A percentile compares a stretch with the other conserved stretches of the same genome.
phyloP scores from a whole-genome alignment of 495 filamentous ascomycete species.

The Trichoderma parareesei region DNA sequence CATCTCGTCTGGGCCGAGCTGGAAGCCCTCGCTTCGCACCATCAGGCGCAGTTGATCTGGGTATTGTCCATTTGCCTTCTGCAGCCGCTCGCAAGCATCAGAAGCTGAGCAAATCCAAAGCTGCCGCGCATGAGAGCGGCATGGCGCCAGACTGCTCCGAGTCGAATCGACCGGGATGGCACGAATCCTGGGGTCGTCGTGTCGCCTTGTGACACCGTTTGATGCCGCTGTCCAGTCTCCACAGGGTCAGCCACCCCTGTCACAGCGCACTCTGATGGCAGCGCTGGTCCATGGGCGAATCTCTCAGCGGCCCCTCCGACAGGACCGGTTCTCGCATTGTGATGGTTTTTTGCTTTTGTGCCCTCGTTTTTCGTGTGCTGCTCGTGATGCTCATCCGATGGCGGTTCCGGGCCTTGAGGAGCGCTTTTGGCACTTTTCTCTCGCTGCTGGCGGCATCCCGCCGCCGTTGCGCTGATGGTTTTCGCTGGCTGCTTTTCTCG shows the following conservation, averaged over 20 bases:
- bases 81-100: conserved; percentile 2
- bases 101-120: conserved; percentile 4
- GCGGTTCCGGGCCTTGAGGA: neutral
- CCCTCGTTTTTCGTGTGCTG: neutral
- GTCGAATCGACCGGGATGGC: neutral
- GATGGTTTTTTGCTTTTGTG: neutral
- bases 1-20: neutral
- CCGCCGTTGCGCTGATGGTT: neutral
- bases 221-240: conserved; percentile 9
- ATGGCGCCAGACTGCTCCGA: neutral
- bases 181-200: conserved; percentile 9
- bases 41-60: neutral
- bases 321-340: conserved; percentile 6
- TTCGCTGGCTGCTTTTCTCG: neutral
- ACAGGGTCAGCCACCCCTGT: conserved; percentile 10
- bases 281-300: conserved; percentile 1
- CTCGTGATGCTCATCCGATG: neutral
- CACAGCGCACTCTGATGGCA: conserved; percentile 10
- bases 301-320: conserved; percentile 5
- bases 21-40: neutral
- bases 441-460: neutral
- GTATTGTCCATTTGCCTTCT: neutral
- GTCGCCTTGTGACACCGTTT: conserved; percentile 10
- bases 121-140: neutral
- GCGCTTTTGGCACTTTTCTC: neutral